phyloP scores from a whole-genome alignment of 305 asterid species.

The Withania somnifera region DNA sequence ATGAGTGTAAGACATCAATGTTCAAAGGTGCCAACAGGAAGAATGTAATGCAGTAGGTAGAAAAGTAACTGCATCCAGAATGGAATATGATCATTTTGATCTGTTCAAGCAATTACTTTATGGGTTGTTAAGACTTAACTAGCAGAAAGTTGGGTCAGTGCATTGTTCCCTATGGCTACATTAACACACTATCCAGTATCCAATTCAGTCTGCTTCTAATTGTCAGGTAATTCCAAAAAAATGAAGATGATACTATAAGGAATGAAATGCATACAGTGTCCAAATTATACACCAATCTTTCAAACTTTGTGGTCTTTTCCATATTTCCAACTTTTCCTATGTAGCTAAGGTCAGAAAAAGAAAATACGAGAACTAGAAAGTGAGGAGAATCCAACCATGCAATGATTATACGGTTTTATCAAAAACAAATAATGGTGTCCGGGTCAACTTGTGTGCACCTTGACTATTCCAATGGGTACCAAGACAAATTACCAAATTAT shows the following conservation, averaged over 20 bases:
- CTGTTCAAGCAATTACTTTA: not conserved
- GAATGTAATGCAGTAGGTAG: not conserved
- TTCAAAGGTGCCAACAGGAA: not conserved
- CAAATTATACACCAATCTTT: not conserved
- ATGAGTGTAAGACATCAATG: not conserved
- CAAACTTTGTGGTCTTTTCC: not conserved
- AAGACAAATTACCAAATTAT: not conserved
- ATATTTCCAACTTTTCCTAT: not conserved
- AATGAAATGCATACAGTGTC: not conserved
- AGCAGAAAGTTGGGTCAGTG: not conserved
- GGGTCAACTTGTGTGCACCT: not conserved
- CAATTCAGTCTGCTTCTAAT: not conserved
- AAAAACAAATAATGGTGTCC: not conserved
- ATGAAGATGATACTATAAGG: not conserved
- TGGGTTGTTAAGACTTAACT: not conserved
- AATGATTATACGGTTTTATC: not conserved
- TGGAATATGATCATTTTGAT: not conserved
- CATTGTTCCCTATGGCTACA: not conserved
- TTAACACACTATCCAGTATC: not conserved
- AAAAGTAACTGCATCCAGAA: not conserved
- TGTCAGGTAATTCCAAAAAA: not conserved
- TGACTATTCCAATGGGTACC: not conserved
- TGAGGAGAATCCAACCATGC: not conserved
- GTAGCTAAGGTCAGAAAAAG: not conserved
- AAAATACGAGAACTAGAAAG: not conserved